Evolutionary conservation across 1,284 basidiomycete genomes (phyloP).

Genomic region (Rhodotorula sp.): DNA sequence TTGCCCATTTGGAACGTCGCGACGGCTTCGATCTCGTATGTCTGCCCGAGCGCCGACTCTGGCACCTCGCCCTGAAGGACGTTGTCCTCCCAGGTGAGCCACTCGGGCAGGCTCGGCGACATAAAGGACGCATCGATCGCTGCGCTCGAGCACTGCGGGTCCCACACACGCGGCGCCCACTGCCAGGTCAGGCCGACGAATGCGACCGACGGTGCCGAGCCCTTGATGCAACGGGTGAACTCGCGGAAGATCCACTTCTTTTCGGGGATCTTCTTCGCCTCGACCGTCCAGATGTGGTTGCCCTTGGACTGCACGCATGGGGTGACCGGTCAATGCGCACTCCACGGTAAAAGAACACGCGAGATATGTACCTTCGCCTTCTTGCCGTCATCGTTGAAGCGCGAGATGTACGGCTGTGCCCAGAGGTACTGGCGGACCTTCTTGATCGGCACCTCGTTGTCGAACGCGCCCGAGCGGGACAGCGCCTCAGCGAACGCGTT

Average conservation of each 20-base stretch:
- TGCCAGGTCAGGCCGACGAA: slow-evolving; percentile 77
- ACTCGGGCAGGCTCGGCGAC: slow-evolving; percentile 50
- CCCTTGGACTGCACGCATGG: slow-evolving; percentile 69
- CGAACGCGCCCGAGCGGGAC: slow-evolving; percentile 55
- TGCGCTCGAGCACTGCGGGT: slow-evolving; percentile 68
- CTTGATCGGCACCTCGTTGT: slow-evolving; percentile 59
- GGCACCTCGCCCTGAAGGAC: slow-evolving; percentile 33
- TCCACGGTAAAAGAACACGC: not conserved
- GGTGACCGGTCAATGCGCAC: not conserved
- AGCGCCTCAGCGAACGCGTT: slow-evolving; percentile 93
- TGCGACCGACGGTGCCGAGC: slow-evolving; percentile 74
- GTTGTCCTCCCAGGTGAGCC: slow-evolving; percentile 53
- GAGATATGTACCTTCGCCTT: slow-evolving; percentile 75
- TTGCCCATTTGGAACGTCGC: slow-evolving; percentile 33
- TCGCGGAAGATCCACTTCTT: slow-evolving; percentile 88
- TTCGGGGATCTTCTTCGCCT: slow-evolving; percentile 78
- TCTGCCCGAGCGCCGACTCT: slow-evolving; percentile 27
- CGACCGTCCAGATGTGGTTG: slow-evolving; percentile 99
- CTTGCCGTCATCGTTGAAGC: slow-evolving; percentile 98
- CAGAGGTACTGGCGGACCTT: slow-evolving; percentile 96
- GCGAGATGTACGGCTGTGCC: slow-evolving; percentile 86
- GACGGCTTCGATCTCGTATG: slow-evolving; percentile 32
- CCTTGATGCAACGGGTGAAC: slow-evolving; percentile 83
- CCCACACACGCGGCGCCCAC: slow-evolving; percentile 95
- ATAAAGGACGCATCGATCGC: slow-evolving; percentile 53